These are phyloP conservation scores for Hypoxylon sp. DNA, from an alignment of 2,329 filamentous ascomycete species.

Conservation along the genomic window DNA sequence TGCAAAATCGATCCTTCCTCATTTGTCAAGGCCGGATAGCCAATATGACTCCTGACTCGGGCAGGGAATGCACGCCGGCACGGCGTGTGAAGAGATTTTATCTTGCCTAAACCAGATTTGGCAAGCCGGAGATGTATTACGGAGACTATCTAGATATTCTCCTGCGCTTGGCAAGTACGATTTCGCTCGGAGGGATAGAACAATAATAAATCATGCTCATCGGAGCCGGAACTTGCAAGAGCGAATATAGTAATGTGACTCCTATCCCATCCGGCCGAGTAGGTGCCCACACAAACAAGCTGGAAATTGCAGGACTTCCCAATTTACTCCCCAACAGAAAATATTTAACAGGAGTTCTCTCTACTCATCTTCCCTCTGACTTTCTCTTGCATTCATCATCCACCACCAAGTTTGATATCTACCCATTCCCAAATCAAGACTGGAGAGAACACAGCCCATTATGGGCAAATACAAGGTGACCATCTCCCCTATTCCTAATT, in stretches of 20 bases:
- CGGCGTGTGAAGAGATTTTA: not conserved
- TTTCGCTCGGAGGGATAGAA: not conserved
- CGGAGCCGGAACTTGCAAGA: not conserved
- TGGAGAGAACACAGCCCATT: not conserved
- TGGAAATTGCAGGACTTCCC: no score
- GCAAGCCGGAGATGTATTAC: not conserved
- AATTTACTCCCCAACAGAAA: not conserved
- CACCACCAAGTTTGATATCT: not conserved
- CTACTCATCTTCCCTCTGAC: not conserved
- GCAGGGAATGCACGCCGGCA: not conserved
- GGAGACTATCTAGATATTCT: not conserved
- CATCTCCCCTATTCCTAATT: not conserved
- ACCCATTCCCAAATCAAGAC: not conserved
- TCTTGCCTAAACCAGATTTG: not conserved
- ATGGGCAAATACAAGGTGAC: not conserved
- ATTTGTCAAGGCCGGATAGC: not conserved
- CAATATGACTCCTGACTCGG: not conserved
- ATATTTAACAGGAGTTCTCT: not conserved
- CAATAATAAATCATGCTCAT: not conserved
- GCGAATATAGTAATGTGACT: not conserved
- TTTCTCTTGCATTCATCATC: not conserved
- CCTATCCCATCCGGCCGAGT: not conserved
- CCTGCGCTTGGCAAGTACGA: not conserved
- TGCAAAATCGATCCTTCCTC: not conserved
- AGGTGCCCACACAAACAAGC: not conserved